These are phyloP conservation scores for Aspergillus sp. DNA, from an alignment of 2,329 filamentous ascomycete genomes.

Conservation along the genomic window DNA sequence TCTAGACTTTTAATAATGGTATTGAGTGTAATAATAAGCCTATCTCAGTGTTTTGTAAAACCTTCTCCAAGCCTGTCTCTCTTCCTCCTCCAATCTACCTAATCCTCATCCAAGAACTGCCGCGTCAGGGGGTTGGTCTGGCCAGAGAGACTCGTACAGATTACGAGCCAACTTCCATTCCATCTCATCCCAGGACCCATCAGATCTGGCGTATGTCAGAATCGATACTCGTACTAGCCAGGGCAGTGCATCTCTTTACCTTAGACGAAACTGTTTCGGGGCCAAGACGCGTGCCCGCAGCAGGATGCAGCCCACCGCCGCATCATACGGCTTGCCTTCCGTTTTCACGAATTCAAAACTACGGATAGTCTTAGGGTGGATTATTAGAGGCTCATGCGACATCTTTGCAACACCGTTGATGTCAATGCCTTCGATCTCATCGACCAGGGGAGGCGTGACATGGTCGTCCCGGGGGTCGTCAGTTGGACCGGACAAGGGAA, in stretches of 20 bases:
- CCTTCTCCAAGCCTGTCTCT: neutral
- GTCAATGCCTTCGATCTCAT: slow-evolving; percentile 12
- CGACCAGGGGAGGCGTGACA: neutral
- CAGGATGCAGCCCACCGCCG: slow-evolving; percentile 21
- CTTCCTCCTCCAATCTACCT: neutral
- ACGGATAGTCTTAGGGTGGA: neutral
- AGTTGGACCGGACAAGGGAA: slow-evolving; percentile 5
- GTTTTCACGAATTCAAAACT: slow-evolving; percentile 18
- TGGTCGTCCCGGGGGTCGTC: neutral
- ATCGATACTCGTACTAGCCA: neutral
- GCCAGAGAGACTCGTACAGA: neutral
- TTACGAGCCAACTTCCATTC: neutral
- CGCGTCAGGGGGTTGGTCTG: neutral
- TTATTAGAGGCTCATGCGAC: slow-evolving; percentile 11
- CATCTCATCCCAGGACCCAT: slow-evolving; percentile 1
- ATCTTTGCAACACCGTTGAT: slow-evolving; percentile 13
- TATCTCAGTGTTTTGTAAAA: neutral
- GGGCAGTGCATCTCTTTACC: neutral
- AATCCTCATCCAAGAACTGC: neutral
- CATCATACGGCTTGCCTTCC: slow-evolving; percentile 19
- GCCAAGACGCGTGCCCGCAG: slow-evolving; percentile 22
- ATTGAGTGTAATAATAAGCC: too few species aligned
- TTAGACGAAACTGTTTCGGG: slow-evolving; percentile 6
- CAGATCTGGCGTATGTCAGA: neutral
- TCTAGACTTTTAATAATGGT: too few species aligned